Base-by-base conservation (phyloP, 176 grass and related monocot species). In the Otatea glauca region DNA sequence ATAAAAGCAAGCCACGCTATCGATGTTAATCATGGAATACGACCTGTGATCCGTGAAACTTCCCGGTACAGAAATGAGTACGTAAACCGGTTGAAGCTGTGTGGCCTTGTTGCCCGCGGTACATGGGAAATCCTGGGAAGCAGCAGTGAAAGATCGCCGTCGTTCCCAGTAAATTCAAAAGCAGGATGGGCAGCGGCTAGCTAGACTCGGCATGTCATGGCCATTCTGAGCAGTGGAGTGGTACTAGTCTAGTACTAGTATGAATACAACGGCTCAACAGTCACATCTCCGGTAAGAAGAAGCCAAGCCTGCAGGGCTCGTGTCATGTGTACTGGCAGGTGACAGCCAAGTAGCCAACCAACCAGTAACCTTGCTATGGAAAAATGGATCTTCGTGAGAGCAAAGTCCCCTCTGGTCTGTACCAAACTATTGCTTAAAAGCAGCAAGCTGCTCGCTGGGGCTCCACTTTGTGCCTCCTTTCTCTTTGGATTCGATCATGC, bases 401-500 rank as follows among this genome's bases (percentile, higher is more conserved):
- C 21, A 4, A 66, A 41, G 35, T 0, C 34, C 5, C 32, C 29
- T 11, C 43, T 15, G 29, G n/a, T 15, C 37, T 11, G 44, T 48
- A 78, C 66, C 72, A 4, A 86, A 38, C 45, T 32, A 72, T 47
- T 71, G 83, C 65, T 72, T 38, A 63, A 81, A 85, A 44, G 73
- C 72, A 47, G 29, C 74, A 44, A 81, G 65, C 63, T 55, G 84
- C 62, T 29, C 72, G 37, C 48, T 0, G 8, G 50, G 85, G 70
- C 63, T 90, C 80, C 71, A 80, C 87, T 35, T 67, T 21, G 32
- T 10, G 43, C 39, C 1, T 9, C 81, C 4, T 81, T 90, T 90
- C 39, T 51, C 82, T 45, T 82, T 24, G 29, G 82, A 81, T 70
- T 51, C 78, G 84, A 85, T 85, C 70, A 65, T 80, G 51, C 16